Evolutionary conservation across 75 land plant species (phyloP).

Genomic region (Ceratopteris richardii): DNA sequence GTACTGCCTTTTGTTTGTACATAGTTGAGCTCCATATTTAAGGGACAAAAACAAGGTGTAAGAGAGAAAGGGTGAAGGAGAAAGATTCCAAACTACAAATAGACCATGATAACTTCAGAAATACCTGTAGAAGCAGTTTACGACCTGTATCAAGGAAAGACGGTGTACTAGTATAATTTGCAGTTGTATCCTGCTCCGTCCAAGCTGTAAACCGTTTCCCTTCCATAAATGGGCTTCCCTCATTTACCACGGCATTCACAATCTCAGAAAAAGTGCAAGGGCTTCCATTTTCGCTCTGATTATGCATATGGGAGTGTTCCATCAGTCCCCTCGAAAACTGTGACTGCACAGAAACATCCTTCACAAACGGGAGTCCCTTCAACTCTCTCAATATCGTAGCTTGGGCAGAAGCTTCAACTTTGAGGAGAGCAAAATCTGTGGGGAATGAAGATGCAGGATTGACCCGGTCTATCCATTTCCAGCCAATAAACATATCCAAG

Average conservation of each 20-base stretch:
- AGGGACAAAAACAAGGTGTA: too few species aligned
- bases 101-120: too few species aligned
- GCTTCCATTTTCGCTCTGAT: background rate
- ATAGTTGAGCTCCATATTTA: too few species aligned
- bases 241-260: constrained; percentile 15
- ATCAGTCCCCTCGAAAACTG: constrained; percentile 49
- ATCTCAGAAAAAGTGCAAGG: background rate
- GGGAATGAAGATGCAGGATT: constrained; percentile 80
- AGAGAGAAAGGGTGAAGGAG: too few species aligned
- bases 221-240: constrained; percentile 34
- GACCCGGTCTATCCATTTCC: constrained; percentile 84
- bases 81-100: too few species aligned
- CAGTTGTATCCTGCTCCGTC: constrained; percentile 36
- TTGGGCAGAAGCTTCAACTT: constrained; percentile 23
- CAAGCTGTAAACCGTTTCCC: constrained; percentile 59
- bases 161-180: constrained; percentile 2
- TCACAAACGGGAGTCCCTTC: constrained; percentile 41
- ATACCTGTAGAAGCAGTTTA: constrained; percentile 59
- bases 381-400: constrained; percentile 27
- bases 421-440: constrained; percentile 76
- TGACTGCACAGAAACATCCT: constrained; percentile 66
- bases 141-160: constrained; percentile 31
- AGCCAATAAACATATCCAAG: constrained; percentile 21
- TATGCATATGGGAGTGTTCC: constrained; percentile 1
- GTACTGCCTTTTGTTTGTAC: too few species aligned